Evolutionary conservation across 805 yeast genomes (phyloP), one percentile per base, ranked within the genome.

Genomic region (Candida palmyrensis): DNA sequence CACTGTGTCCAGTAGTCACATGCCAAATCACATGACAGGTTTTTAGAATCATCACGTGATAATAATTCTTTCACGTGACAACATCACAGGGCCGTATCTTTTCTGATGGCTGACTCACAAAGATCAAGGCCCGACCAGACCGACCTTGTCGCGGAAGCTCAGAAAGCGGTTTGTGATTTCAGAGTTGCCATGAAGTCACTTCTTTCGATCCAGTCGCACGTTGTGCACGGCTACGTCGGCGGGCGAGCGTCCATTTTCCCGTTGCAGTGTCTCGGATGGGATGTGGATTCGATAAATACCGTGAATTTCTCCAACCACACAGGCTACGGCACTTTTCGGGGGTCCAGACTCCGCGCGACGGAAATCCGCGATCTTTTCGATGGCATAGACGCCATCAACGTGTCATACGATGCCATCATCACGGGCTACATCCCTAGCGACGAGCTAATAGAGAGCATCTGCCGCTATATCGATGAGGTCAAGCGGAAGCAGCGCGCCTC

Each of bases 141-240:
- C n/a, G n/a, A n/a, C n/a, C n/a, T n/a, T n/a, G n/a, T n/a, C n/a
- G n/a, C n/a, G n/a, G n/a, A n/a, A n/a, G n/a, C n/a, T n/a, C n/a
- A n/a, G n/a, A n/a, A n/a, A n/a, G n/a, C n/a, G n/a, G n/a, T n/a
- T n/a, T n/a, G n/a, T n/a, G n/a, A n/a, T n/a, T n/a, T n/a, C n/a
- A n/a, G 10, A 21, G 15, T 6, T 9, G 33, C 29, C 31, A 31
- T 22, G 37, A 48, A 47, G 25, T 34, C 46, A 15, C 42, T 52
- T 21, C 40, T 55, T 29, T 47, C 59, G 14, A 66, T 88, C 7
- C 90, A 86, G 45, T 86, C 96, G 3, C 97, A 92, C 55, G 97
- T 92, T 1, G 88, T 78, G 2, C 97, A 90, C 53, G 98, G 98
- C 2, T 82, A 86, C 48, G 98, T 92, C 2, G 98, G 98, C 1